Evolutionary conservation across 768 basidiomycete species (phyloP), one percentile per base, ranked within the genome.

Genomic region (Boletus pseudopeckii): DNA sequence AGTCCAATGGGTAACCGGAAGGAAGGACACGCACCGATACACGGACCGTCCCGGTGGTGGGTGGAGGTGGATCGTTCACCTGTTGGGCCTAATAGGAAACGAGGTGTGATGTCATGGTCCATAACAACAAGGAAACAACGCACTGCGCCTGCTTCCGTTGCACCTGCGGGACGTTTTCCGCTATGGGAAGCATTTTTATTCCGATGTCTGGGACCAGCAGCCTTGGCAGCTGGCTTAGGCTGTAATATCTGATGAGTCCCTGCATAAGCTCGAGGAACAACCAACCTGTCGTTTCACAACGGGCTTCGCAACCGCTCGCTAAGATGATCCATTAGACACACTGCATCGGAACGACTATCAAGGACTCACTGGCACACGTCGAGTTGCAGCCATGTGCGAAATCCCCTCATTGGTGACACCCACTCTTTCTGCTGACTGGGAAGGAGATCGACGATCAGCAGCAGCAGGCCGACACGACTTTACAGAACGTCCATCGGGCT

Each of bases 291-390:
- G 15, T n/a, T 10, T 43, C 7, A 26, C 42, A 17, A 43, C 9
- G 0, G 42, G 17, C 6, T n/a, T 44, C 9, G 17, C 26, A 1
- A 44, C 42, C 17, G 17, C 26, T n/a, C 17, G 24, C 42, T 44
- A n/a, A 7, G 5, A 44, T n/a, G 26, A 11, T 3, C 1, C n/a
- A 2, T 44, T 6, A 44, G 42, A n/a, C 17, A n/a, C 2, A 17
- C 3, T 10, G 5, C 17, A n/a, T 44, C 10, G 0, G 9, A n/a
- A n/a, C 1, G 22, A n/a, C 5, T 28, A n/a, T n/a, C 3, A 5
- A 28, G 3, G 24, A 43, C 42, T 26, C 42, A 26, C 42, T 6
- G 8, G 8, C 7, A 17, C 24, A 43, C 26, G 26, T n/a, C n/a
- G 17, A 44, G 9, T 26, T 7, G 8, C 42, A n/a, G 42, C 42